Base-by-base conservation (phyloP, 192 early-diverging fungal genomes). In the Lunasporangiospora selenospora region DNA sequence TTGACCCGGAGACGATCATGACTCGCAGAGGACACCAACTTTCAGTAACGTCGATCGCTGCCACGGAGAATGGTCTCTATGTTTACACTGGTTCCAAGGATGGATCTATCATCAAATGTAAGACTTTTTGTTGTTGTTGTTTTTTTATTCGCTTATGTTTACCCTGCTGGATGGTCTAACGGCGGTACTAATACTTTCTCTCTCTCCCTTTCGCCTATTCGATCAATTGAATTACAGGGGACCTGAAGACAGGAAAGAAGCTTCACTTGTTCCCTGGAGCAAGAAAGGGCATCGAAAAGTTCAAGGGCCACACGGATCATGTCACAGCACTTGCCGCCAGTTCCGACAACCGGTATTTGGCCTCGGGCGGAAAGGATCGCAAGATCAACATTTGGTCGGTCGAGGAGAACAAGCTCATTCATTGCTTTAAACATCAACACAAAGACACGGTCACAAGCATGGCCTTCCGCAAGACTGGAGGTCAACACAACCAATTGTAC, bases 71-170 rank as follows among this genome's bases (percentile, higher is more conserved):
- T 48, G 80, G 88, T 30, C 66, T 77, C 30, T 83, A 78, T 57
- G 81, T 95, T 31, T 99, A 92, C 71, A 90, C 93, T 37, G 91
- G 86, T 4, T 91, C 90, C 27, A 99, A 99, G 80, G 98, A 98
- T 76, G 94, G 90, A 37, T 83, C 87, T 32, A 90, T 99, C 70
- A 88, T 93, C 57, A 96, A 97, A 79, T 99, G 87, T 84, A 77
- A 80, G 7, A 26, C 23, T 10, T 13, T 18, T 3, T n/a, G 26
- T 44, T 26, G 26, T 29, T 13, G 2, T 47, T 13, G 15, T 47
- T 59, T 30, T 30, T 3, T 15, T n/a, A 11, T 38, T 43, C 41
- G 19, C 12, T 15, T 1, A 31, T 31, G 41, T 18, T 37, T 18
- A 49, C 15, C 18, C 24, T 29, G 16, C 13, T 47, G 59, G 9